Percentiles rank a stretch among this genome's conserved stretches.
These are phyloP conservation scores for Diaporthe batatas DNA, from an alignment of 2,329 filamentous ascomycete genomes.

Conservation along the genomic window DNA sequence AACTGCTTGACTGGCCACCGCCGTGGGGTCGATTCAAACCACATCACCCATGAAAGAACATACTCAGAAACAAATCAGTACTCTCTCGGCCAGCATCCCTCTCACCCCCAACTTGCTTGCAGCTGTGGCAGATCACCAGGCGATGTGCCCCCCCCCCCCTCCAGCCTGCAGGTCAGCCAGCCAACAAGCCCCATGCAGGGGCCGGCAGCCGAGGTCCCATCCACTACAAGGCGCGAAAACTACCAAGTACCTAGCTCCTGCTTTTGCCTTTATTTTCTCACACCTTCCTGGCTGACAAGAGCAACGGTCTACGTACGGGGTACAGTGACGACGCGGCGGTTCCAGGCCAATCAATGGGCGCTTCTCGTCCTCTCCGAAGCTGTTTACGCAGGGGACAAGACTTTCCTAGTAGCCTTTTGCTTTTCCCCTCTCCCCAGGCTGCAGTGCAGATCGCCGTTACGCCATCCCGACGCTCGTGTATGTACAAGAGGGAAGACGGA, in stretches of 20 bases:
- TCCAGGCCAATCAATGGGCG: conserved; percentile 1
- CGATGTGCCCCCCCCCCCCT: too few species aligned
- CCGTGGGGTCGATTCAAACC: too few species aligned
- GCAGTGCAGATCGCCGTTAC: conserved; percentile 16
- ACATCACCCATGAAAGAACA: too few species aligned
- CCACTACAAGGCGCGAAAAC: background rate
- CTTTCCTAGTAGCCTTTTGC: background rate
- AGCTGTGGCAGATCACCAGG: conserved; percentile 2
- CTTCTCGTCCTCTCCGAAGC: background rate
- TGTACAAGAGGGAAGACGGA: background rate
- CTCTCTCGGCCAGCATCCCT: background rate
- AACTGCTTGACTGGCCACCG: too few species aligned
- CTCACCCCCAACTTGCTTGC: background rate
- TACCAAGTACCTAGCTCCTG: background rate
- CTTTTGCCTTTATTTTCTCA: background rate
- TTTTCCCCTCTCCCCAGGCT: background rate
- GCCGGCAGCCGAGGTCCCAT: background rate
- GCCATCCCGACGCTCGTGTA: background rate
- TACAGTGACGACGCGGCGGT: background rate
- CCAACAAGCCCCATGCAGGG: background rate
- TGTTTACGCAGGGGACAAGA: background rate
- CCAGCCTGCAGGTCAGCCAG: background rate
- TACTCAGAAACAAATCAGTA: too few species aligned
- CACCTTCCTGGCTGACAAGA: background rate
- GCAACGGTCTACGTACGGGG: background rate